Base-by-base conservation (phyloP, 441 rosid genomes). In the Capsella rubella region DNA sequence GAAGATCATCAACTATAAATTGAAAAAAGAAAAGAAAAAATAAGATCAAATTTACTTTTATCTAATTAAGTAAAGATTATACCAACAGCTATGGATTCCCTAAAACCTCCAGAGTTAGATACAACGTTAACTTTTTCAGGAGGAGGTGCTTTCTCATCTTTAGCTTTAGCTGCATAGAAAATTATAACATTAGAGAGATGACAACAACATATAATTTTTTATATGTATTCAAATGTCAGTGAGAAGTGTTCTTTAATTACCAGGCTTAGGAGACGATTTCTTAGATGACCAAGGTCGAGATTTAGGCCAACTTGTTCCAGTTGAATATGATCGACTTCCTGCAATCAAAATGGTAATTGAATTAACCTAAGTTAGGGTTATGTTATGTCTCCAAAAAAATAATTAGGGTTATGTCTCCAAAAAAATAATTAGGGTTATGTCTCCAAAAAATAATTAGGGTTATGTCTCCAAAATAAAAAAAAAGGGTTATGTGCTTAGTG, bases 301-400 rank as follows among this genome's bases (percentile, higher is more conserved):
- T n/a, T 3, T 63, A 21, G 64, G 28, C 63, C 11, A 14, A 1
- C 2, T n/a, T 54, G 37, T 3, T 42, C 64, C 39, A 40, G 46
- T 62, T 52, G 75, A 72, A 54, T 54, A 32, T 34, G 76, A 72
- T 63, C 37, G 53, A 1, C 25, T 0, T 71, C 75, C 64, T 63
- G 45, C n/a, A 40, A 40, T 29, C n/a, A 29, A 39, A 66, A 62
- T 62, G 54, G 35, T 51, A 61, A 3, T 29, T 32, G 34, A 54
- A 50, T 71, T 27, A 53, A 5, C 25, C 25, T 21, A 21, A 21
- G 25, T 21, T 21, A 21, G 25, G 56, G 32, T 21, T 21, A 21
- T 21, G 15, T 6, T 15, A 43, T 6, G 35, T 43, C 15, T 43
- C 7, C 34, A 31, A 31, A 1, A 31, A 21, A 42, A 4, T 4